A percentile compares a stretch with the other conserved stretches of the same genome.
Evolutionary conservation across 257 asterid species (phyloP).

Genomic region (Cordia subcordata): DNA sequence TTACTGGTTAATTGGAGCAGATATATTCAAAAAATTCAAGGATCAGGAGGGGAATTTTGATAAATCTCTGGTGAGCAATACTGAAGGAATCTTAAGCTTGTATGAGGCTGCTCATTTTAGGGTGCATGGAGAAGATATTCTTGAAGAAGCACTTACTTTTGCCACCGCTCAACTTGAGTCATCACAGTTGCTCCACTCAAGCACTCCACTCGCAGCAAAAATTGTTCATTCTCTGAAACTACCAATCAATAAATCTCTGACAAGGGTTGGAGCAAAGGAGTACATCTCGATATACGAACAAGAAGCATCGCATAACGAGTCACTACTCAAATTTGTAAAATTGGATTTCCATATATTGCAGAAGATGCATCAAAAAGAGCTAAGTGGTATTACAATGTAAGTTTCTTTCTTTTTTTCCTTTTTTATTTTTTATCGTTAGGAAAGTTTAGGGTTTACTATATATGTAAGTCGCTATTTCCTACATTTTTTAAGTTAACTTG

Average conservation of each 20-base stretch:
- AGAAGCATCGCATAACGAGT: slow-evolving; percentile 7
- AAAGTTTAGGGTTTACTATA: too few species aligned
- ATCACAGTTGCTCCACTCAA: not conserved
- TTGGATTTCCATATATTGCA: slow-evolving; percentile 26
- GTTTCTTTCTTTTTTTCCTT: not conserved
- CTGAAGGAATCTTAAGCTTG: slow-evolving; percentile 22
- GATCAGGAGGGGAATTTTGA: slow-evolving; percentile 10
- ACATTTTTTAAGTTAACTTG: too few species aligned
- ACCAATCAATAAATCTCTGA: slow-evolving; percentile 14
- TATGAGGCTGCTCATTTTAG: slow-evolving; percentile 27
- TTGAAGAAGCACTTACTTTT: slow-evolving; percentile 13
- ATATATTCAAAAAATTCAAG: slow-evolving; percentile 22
- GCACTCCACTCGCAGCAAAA: slow-evolving; percentile 3
- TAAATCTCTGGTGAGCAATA: not conserved
- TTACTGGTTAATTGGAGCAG: too few species aligned
- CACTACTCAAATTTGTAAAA: slow-evolving; percentile 23
- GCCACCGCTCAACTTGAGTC: slow-evolving; percentile 11
- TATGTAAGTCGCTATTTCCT: too few species aligned
- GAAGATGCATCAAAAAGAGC: slow-evolving; percentile 24
- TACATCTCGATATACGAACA: slow-evolving; percentile 21
- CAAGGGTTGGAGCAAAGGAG: slow-evolving; percentile 22
- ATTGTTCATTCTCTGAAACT: slow-evolving; percentile 17
- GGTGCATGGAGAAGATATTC: slow-evolving; percentile 15
- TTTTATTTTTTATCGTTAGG: not conserved
- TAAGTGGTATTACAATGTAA: slow-evolving; percentile 5